phyloP scores from a whole-genome alignment of 139 green algal genomes.

The Volvox reticuliferus region DNA sequence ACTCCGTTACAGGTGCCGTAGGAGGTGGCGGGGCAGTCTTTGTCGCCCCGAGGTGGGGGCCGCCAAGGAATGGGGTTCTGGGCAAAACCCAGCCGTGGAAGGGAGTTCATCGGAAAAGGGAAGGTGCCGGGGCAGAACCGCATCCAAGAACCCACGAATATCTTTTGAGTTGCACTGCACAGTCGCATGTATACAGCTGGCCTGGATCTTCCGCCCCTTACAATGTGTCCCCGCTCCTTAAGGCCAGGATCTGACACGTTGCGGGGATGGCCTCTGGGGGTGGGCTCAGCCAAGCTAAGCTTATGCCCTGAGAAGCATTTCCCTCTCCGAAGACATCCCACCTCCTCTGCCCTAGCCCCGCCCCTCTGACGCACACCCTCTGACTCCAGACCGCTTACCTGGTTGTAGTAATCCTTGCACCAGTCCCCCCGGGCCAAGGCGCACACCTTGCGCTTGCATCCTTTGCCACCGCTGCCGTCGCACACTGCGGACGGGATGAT shows the following conservation, averaged over 20 bases:
- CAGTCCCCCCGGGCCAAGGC: slow-evolving; percentile 16
- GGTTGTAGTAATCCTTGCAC: slow-evolving; percentile 45
- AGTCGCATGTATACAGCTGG: too few species aligned
- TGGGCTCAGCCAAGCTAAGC: too few species aligned
- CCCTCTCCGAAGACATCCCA: neutral
- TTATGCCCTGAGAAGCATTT: too few species aligned
- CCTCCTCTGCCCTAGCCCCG: too few species aligned
- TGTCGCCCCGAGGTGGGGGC: slow-evolving; percentile 12
- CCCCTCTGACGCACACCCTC: neutral
- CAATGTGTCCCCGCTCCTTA: too few species aligned
- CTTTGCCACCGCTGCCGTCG: slow-evolving; percentile 6
- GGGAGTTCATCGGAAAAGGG: too few species aligned
- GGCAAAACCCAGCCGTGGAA: neutral
- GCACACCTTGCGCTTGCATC: slow-evolving; percentile 30
- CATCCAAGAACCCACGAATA: too few species aligned
- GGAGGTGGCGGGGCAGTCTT: slow-evolving; percentile 9
- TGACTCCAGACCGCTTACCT: neutral
- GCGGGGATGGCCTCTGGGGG: too few species aligned
- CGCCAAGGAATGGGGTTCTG: neutral
- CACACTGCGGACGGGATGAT: neutral
- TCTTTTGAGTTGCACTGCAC: too few species aligned
- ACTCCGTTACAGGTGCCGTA: slow-evolving; percentile 19
- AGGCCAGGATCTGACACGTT: too few species aligned
- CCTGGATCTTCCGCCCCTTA: too few species aligned
- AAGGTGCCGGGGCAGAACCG: too few species aligned